Evolutionary conservation across 805 yeast species (phyloP).

Genomic region (Diddensiella santjacobensis): DNA sequence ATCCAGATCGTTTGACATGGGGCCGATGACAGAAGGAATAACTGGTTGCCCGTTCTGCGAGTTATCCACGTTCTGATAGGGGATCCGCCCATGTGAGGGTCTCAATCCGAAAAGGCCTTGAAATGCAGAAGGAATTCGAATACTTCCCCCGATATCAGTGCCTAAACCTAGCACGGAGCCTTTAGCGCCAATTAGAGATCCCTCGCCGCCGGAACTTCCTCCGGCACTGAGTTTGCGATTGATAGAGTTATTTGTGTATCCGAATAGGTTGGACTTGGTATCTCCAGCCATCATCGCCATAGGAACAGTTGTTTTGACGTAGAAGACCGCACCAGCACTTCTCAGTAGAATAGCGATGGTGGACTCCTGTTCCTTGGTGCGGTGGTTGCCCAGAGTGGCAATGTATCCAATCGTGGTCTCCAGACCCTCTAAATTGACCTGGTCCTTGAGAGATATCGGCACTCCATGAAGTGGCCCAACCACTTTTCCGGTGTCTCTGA

Average conservation of each 20-base stretch:
- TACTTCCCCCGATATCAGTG: conserved; percentile 52
- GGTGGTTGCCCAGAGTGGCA: conserved; percentile 23
- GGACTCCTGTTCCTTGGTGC: conserved; percentile 36
- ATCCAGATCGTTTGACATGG: conserved; percentile 40
- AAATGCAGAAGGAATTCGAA: conserved; percentile 47
- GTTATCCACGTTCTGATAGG: conserved; percentile 28
- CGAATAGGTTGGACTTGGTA: conserved; percentile 42
- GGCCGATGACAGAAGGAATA: conserved; percentile 47
- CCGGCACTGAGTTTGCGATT: conserved; percentile 45
- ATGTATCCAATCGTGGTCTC: conserved; percentile 46
- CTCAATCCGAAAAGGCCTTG: conserved; percentile 32
- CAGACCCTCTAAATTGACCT: conserved; percentile 45
- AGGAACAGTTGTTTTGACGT: conserved; percentile 53
- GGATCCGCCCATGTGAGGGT: conserved; percentile 13
- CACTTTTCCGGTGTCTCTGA: conserved; percentile 42
- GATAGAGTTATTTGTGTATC: conserved; percentile 45
- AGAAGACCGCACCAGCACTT: conserved; percentile 56
- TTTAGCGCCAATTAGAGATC: conserved; percentile 42
- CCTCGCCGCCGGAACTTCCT: conserved; percentile 58
- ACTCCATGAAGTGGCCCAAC: conserved; percentile 65
- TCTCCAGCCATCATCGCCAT: conserved; percentile 51
- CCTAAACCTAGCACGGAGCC: conserved; percentile 53
- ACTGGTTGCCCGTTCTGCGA: conserved; percentile 41
- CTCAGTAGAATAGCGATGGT: conserved; percentile 42
- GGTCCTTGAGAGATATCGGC: conserved; percentile 56